These are phyloP conservation scores for Spathaspora sp. DNA, from an alignment of 805 yeast species.

Conservation along the genomic window DNA sequence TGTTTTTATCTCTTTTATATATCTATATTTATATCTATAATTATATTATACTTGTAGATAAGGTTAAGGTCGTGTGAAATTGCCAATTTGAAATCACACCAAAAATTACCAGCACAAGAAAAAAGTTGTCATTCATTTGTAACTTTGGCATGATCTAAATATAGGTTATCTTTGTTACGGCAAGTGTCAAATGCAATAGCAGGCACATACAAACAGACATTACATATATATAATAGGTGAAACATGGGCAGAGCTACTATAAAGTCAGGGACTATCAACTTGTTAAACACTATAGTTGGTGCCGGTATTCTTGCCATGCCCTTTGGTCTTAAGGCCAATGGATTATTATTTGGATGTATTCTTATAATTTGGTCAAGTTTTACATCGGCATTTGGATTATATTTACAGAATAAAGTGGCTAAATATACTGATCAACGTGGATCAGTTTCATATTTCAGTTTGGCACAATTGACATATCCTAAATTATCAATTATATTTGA, in stretches of 20 bases:
- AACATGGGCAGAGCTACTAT: slow-evolving; percentile 33
- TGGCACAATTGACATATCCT: slow-evolving; percentile 63
- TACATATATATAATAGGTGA: not conserved
- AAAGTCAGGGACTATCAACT: slow-evolving; percentile 48
- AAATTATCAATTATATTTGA: slow-evolving; percentile 68
- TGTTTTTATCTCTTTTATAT: no score
- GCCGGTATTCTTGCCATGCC: slow-evolving; percentile 76
- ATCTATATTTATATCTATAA: no score
- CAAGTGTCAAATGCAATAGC: not conserved
- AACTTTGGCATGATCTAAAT: not conserved
- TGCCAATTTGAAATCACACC: not conserved
- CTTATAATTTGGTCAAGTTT: slow-evolving; percentile 40
- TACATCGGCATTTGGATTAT: slow-evolving; percentile 56
- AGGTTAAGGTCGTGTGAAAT: not conserved
- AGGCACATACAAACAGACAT: not conserved
- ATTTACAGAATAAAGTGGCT: slow-evolving; percentile 57
- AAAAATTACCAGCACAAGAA: not conserved
- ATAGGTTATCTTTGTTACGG: not conserved
- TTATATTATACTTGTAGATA: no score
- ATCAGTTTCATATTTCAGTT: slow-evolving; percentile 42
- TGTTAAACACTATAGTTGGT: slow-evolving; percentile 56
- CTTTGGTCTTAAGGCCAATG: slow-evolving; percentile 54
- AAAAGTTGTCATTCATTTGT: not conserved
- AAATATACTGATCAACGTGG: slow-evolving; percentile 41
- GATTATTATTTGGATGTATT: slow-evolving; percentile 40